Conservation (phyloP, 2,329 filamentous ascomycete genomes). For the Arthroderma uncinatum region DNA sequence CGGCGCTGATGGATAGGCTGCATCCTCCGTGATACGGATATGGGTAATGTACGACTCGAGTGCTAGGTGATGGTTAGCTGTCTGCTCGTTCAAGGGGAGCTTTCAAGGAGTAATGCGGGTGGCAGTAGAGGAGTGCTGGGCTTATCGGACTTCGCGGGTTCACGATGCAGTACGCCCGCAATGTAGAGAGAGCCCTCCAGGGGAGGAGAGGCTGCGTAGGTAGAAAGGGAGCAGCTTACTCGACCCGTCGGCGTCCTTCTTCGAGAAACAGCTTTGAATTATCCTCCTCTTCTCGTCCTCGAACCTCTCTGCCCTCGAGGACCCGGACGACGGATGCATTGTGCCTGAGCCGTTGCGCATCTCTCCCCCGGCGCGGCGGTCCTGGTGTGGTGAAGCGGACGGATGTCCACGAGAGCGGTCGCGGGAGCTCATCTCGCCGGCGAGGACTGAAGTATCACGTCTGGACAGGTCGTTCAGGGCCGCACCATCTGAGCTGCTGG, state of each 20-base stretch:
- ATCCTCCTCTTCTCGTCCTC: constrained; percentile 95
- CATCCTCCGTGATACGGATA: constrained; percentile 81
- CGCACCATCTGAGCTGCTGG: not conserved
- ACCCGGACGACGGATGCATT: constrained; percentile 16
- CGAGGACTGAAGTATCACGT: not conserved
- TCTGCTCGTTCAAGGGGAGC: not conserved
- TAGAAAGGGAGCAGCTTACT: constrained; percentile 45
- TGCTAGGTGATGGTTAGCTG: constrained; percentile 7
- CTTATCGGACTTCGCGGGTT: not conserved
- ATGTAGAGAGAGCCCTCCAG: not conserved
- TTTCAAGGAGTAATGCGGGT: not conserved
- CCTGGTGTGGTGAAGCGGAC: constrained; percentile 21
- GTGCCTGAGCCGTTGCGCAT: constrained; percentile 23
- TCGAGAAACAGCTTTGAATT: constrained; percentile 86
- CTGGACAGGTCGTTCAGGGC: not conserved
- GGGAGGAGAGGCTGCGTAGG: not conserved
- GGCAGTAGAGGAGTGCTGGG: not conserved
- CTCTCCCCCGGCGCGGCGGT: constrained; percentile 26
- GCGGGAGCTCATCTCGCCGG: not conserved
- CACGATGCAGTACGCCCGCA: not conserved
- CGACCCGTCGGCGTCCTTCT: constrained; percentile 75
- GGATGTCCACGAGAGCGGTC: constrained; percentile 25
- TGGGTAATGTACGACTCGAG: constrained; percentile 97
- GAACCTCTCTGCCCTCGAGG: constrained; percentile 64
- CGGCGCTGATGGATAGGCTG: constrained; percentile 67